Base-by-base conservation (phyloP, 257 asterid species). In the Plantago major region DNA sequence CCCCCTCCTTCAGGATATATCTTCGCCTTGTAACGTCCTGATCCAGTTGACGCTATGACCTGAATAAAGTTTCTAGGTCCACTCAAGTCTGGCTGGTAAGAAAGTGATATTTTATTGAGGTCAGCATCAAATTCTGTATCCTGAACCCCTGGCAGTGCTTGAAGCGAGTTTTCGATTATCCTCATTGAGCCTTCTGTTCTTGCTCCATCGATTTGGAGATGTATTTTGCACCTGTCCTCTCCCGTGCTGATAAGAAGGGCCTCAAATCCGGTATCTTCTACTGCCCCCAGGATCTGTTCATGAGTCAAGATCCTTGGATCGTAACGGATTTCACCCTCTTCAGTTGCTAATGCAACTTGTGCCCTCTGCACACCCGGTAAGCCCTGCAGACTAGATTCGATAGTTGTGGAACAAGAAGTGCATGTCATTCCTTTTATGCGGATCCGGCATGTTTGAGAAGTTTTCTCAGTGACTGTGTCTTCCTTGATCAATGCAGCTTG, bases 61-160 rank as follows among this genome's bases (percentile, higher is more conserved):
- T 54, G 43, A 3, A 83, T 78, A 11, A 86, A 77, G 55, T 77
- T 76, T 26, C 95, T 74, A 1, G 89, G 89, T 3, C 95, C 91
- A 4, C 73, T 74, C 10, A 80, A 37, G 30, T 77, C 88, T 2
- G 90, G 77, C n/a, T 74, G 82, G 58, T 78, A 85, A 13, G 70
- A 46, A 53, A 83, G 54, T 1, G 88, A 69, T 3, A 83, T 8
- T 51, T 71, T 83, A 6, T 37, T 64, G 2, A 62, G 66, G 30
- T 68, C 73, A 2, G 60, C 18, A 4, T 75, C 74, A 33, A 75
- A 66, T 71, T 42, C 58, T 2, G 74, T 19, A 5, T 79, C 76
- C 44, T 66, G 69, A 57, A 86, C 87, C 12, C 88, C 95, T 0
- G 69, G 78, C 55, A 77, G 50, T 10, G 79, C 70, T 55, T 52